These are phyloP conservation scores for Coemansia sp. DNA, from an alignment of 192 early-diverging fungal species.

Conservation along the genomic window DNA sequence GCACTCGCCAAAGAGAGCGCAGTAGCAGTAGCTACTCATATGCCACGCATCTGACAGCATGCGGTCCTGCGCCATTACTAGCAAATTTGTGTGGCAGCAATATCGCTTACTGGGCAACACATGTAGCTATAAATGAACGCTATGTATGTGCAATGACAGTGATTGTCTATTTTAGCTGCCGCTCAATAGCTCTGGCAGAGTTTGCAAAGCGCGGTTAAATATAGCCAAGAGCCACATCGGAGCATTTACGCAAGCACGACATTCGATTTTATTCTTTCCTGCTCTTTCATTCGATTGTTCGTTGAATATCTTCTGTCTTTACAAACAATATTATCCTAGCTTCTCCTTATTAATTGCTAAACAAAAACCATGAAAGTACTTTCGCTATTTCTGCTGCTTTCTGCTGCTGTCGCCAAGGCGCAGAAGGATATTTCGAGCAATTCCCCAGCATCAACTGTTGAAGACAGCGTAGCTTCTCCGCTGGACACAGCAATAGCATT, in stretches of 20 bases:
- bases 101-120: background rate
- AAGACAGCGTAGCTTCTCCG: background rate
- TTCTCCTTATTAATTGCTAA: background rate
- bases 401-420: slow-evolving; percentile 30
- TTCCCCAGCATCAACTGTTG: background rate
- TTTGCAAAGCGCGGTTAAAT: slow-evolving; percentile 5
- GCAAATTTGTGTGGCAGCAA: background rate
- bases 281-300: background rate
- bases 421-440: background rate
- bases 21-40: slow-evolving; percentile 6
- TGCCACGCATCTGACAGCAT: background rate
- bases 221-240: background rate
- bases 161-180: background rate
- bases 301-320: background rate
- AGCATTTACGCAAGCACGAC: background rate
- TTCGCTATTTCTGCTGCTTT: slow-evolving; percentile 33
- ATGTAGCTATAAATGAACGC: slow-evolving; percentile 3
- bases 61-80: slow-evolving; percentile 8
- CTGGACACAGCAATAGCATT: background rate
- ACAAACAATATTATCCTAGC: background rate
- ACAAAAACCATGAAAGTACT: slow-evolving; percentile 31
- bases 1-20: background rate
- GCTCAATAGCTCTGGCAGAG: background rate
- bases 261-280: background rate
- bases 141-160: slow-evolving; percentile 6